Evolutionary conservation across 129 eudicot genomes (phyloP), one percentile per base, ranked within the genome.

Genomic region (Logfia minima): DNA sequence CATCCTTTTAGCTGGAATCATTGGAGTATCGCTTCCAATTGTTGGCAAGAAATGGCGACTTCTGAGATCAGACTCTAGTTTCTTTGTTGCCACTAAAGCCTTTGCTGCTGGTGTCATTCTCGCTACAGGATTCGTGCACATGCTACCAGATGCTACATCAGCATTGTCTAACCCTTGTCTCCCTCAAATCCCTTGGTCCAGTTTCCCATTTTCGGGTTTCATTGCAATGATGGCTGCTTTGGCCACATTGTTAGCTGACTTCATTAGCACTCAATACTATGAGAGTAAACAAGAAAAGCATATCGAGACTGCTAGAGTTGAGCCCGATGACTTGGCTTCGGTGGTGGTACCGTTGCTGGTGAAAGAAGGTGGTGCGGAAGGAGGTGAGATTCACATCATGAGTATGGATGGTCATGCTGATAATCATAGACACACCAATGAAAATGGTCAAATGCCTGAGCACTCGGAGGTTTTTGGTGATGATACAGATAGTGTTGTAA

Each of bases 71-170:
- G 96, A 92, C 61, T 85, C 92, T n/a, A 81, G 87, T 80, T 81
- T 89, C 72, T 92, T 92, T 69, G 73, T 84, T 8, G 85, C 84
- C 43, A 89, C 88, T 53, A 90, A 93, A 75, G 95, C 98, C 70
- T 92, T 92, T 73, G 96, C 96, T 6, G 98, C 94, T 17, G 98
- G 96, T 70, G 98, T 92, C 52, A 90, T 92, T 59, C 91, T 92
- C 4, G 92, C 98, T 21, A 92, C 98, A 1, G 96, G 96, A 17
- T 92, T 92, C 68, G 98, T 93, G 67, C 98, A 93, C 84, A 92
- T 92, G 84, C 75, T 92, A 75, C 92, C 97, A 9, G 97, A 89
- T 71, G 97, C 95, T 77, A 89, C 89, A 1, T 74, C 82, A 68
- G 84, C 92, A 1, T 76, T 92, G 8, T 82, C 96, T 1, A 66